These are phyloP conservation scores for Suhomyces faveliae DNA, from an alignment of 805 yeast species.

Conservation along the genomic window DNA sequence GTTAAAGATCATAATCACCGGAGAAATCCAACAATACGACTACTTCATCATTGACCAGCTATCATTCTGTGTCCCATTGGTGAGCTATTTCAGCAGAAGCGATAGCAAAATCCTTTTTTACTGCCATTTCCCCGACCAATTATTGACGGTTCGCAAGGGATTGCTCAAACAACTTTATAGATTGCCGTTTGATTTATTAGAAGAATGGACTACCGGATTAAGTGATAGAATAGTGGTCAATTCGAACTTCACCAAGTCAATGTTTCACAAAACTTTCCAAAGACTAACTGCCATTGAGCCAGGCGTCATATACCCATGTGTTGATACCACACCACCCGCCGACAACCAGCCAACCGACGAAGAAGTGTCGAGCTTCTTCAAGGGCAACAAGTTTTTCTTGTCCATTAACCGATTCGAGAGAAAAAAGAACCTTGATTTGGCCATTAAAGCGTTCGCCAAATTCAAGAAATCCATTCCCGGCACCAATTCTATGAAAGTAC, in stretches of 20 bases:
- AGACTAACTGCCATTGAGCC: constrained; percentile 40
- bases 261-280: constrained; percentile 65
- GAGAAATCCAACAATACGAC: constrained; percentile 56
- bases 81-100: constrained; percentile 44
- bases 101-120: constrained; percentile 68
- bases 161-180: constrained; percentile 65
- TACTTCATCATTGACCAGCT: constrained; percentile 85
- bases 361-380: constrained; percentile 37
- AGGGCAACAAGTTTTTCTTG: constrained; percentile 47
- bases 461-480: constrained; percentile 34
- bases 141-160: constrained; percentile 60
- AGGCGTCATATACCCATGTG: constrained; percentile 76
- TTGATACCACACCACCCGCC: constrained; percentile 43
- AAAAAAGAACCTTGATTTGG: constrained; percentile 79
- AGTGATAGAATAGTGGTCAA: constrained; percentile 86
- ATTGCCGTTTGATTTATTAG: constrained; percentile 78
- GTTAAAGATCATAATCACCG: constrained; percentile 42
- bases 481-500: constrained; percentile 27
- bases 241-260: constrained; percentile 73
- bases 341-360: constrained; percentile 22
- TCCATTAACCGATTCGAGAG: constrained; percentile 88
- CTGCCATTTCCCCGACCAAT: constrained; percentile 94
- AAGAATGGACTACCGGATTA: constrained; percentile 71
- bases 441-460: constrained; percentile 62
- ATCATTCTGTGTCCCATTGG: constrained; percentile 75